phyloP scores from a whole-genome alignment of 164 flowering plant genomes.

The Tinospora cordifolia region DNA sequence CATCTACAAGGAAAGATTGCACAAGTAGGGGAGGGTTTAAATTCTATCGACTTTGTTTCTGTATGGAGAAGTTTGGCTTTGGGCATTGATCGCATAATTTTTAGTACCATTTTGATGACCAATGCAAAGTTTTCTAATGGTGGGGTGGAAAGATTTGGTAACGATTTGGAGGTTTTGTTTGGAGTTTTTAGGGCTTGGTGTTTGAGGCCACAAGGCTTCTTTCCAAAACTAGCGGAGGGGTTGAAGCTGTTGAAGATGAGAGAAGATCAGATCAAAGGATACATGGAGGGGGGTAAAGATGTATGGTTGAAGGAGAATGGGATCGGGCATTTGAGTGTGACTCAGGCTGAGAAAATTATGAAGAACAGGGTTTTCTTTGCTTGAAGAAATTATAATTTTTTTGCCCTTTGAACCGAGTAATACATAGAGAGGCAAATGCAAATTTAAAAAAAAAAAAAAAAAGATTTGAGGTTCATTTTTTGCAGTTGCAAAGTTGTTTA shows the following conservation, averaged over 20 bases:
- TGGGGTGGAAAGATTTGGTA: slow-evolving; percentile 58
- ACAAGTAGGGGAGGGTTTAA: slow-evolving; percentile 45
- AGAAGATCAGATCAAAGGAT: slow-evolving; percentile 36
- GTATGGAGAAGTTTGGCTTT: slow-evolving; percentile 80
- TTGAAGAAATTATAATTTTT: background rate
- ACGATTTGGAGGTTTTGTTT: slow-evolving; percentile 62
- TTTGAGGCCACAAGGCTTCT: slow-evolving; percentile 87
- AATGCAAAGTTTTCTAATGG: slow-evolving; percentile 55
- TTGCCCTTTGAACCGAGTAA: background rate
- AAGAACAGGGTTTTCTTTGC: slow-evolving; percentile 41
- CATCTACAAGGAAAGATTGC: slow-evolving; percentile 64
- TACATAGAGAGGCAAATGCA: background rate
- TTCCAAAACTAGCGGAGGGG: slow-evolving; percentile 63
- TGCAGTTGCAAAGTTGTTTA: background rate
- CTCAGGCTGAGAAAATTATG: slow-evolving; percentile 58
- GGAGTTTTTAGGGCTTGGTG: slow-evolving; percentile 84
- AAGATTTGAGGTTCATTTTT: background rate
- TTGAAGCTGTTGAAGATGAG: slow-evolving; percentile 65
- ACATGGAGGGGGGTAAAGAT: slow-evolving; percentile 33
- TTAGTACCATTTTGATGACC: slow-evolving; percentile 51
- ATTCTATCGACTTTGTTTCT: slow-evolving; percentile 55
- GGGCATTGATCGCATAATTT: slow-evolving; percentile 55
- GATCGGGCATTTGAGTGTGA: slow-evolving; percentile 45
- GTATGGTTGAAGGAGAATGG: slow-evolving; percentile 58
- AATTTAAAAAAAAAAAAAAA: background rate